phyloP scores from a whole-genome alignment of 2,329 filamentous ascomycete genomes.

The Neocatenulostroma microsporum region DNA sequence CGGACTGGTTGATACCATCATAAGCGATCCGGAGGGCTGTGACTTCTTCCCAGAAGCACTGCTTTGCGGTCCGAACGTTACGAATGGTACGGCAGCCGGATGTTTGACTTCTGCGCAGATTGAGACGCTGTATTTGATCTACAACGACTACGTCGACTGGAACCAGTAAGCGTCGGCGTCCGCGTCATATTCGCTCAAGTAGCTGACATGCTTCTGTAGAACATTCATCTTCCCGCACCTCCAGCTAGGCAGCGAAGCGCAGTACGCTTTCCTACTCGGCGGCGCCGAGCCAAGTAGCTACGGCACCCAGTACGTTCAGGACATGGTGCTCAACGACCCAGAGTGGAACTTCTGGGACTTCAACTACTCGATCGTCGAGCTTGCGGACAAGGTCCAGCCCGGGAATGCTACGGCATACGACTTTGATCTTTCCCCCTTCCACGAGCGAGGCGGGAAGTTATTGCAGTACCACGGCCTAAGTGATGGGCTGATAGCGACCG shows the following conservation, averaged over 20 bases:
- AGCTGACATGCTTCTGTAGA: constrained; percentile 11
- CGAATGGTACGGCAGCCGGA: constrained; percentile 19
- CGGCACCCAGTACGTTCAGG: constrained; percentile 33
- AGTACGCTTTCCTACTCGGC: constrained; percentile 32
- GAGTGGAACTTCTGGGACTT: constrained; percentile 34
- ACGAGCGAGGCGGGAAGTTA: constrained; percentile 34
- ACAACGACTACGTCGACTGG: constrained; percentile 34
- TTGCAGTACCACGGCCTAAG: constrained; percentile 39
- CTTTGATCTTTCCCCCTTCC: constrained; percentile 43
- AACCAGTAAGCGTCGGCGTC: constrained; percentile 22
- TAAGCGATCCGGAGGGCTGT: constrained; percentile 42
- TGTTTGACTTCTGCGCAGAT: constrained; percentile 42
- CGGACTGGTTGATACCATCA: constrained; percentile 44
- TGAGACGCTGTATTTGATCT: constrained; percentile 35
- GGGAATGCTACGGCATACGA: constrained; percentile 44
- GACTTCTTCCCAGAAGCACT: constrained; percentile 37
- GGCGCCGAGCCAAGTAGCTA: constrained; percentile 31
- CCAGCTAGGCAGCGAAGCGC: constrained; percentile 32
- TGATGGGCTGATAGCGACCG: constrained; percentile 43
- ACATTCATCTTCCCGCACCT: constrained; percentile 37
- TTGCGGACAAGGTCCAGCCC: constrained; percentile 37
- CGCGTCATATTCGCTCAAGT: background rate
- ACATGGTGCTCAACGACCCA: constrained; percentile 36
- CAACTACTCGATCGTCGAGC: constrained; percentile 32
- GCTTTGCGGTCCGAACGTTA: constrained; percentile 28